Evolutionary conservation across 352 stramenopile genomes (phyloP).

Genomic region (Elongisporangium senticosum): DNA sequence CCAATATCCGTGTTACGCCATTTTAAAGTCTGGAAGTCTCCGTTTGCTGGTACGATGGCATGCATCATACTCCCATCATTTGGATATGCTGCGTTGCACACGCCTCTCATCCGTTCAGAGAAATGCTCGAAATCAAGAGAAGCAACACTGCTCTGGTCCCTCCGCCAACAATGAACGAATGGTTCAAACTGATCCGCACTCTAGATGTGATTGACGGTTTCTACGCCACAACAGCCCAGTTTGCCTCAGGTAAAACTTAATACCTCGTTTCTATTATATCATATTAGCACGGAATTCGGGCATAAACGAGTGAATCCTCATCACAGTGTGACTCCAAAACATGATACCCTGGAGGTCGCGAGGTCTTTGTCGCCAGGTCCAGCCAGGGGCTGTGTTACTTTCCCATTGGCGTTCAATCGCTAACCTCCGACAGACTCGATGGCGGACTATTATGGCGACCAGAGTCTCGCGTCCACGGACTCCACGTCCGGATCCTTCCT

Average conservation of each 20-base stretch:
- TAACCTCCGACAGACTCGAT: background rate
- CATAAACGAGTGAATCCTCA: background rate
- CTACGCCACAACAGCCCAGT: background rate
- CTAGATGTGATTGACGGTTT: background rate
- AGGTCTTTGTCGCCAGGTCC: background rate
- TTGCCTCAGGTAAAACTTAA: background rate
- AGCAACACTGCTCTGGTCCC: background rate
- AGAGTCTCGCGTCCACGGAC: constrained; percentile 28
- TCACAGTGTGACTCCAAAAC: background rate
- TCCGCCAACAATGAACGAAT: background rate
- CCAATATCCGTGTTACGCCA: background rate
- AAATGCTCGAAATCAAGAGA: background rate
- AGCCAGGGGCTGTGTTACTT: background rate
- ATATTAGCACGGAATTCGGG: background rate
- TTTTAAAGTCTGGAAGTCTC: background rate
- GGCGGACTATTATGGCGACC: constrained; percentile 12
- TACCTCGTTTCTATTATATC: background rate
- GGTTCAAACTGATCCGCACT: background rate
- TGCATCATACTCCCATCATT: background rate
- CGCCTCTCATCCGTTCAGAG: background rate
- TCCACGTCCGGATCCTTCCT: constrained; percentile 15
- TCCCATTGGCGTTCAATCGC: background rate
- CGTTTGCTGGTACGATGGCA: background rate
- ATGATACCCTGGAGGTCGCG: background rate
- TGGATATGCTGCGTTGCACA: background rate